Evolutionary conservation across 371 early-diverging fungal species (phyloP).

Genomic region (Actinomucor elegans): DNA sequence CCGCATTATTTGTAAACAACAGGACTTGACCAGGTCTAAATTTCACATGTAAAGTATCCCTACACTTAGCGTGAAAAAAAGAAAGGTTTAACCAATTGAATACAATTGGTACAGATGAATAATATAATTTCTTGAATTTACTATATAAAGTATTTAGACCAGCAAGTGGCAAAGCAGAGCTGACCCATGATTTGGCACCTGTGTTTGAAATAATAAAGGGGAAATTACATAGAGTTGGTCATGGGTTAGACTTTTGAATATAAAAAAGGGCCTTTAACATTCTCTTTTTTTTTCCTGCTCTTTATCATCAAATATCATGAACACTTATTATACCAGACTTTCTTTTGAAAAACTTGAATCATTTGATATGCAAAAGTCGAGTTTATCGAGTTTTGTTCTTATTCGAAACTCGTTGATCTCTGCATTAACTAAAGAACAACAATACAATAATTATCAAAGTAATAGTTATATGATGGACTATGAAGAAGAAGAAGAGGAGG

Average conservation of each 20-base stretch:
- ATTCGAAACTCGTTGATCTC: constrained; percentile 20
- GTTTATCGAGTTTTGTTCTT: constrained; percentile 21
- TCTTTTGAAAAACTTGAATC: constrained; percentile 26
- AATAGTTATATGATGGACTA: constrained; percentile 8
- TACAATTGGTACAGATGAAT: no score
- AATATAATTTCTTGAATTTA: no score
- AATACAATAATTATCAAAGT: no score
- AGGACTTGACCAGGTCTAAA: no score
- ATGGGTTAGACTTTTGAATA: no score
- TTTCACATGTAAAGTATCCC: no score
- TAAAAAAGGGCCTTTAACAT: background rate
- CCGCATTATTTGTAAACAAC: no score
- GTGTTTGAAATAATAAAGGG: background rate
- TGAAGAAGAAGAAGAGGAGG: constrained; percentile 2
- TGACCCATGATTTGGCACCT: constrained; percentile 9
- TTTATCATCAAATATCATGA: background rate
- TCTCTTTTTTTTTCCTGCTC: constrained; percentile 1
- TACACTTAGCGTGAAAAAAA: no score
- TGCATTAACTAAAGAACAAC: constrained; percentile 12
- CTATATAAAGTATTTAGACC: no score
- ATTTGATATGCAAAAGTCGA: constrained; percentile 17
- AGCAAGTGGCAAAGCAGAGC: constrained; percentile 3
- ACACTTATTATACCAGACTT: constrained; percentile 15
- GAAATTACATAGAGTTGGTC: no score
- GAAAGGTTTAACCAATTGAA: no score